A percentile compares a stretch with the other conserved stretches of the same genome.
Conservation (phyloP, 1,284 basidiomycete species). For the Veloboletus limbatus region DNA sequence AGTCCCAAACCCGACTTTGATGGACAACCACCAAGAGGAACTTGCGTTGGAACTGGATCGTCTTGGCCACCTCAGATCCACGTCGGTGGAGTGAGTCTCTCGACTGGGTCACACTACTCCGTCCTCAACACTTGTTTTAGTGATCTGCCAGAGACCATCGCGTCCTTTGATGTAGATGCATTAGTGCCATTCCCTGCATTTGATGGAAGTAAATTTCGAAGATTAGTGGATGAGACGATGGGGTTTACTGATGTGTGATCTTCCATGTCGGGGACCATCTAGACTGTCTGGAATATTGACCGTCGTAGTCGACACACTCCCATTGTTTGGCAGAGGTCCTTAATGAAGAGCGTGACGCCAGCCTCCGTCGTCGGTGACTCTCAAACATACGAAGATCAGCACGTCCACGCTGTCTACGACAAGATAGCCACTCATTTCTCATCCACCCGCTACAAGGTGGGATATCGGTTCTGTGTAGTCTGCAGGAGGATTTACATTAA, state of each 20-base stretch:
- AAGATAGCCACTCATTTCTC: slow-evolving; percentile 91
- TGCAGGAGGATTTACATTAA: slow-evolving; percentile 1
- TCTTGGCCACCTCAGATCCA: slow-evolving; percentile 64
- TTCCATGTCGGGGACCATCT: not conserved
- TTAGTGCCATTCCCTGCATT: slow-evolving; percentile 64
- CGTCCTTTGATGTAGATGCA: slow-evolving; percentile 42
- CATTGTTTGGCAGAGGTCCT: not conserved
- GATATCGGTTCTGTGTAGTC: slow-evolving; percentile 8
- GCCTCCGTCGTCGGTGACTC: slow-evolving; percentile 47
- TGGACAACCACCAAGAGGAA: slow-evolving; percentile 94
- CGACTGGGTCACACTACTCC: not conserved
- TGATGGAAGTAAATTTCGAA: slow-evolving; percentile 61
- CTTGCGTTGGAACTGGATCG: slow-evolving; percentile 70
- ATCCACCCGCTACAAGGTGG: slow-evolving; percentile 89
- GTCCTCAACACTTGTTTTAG: slow-evolving; percentile 37
- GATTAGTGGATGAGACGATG: slow-evolving; percentile 71
- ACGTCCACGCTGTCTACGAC: slow-evolving; percentile 88
- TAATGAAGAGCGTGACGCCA: slow-evolving; percentile 27
- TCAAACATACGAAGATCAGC: slow-evolving; percentile 62
- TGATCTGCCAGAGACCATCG: slow-evolving; percentile 51
- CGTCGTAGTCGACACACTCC: too few relatives aligned
- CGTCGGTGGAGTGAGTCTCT: slow-evolving; percentile 53
- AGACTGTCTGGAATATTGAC: not conserved
- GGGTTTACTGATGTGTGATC: slow-evolving; percentile 44
- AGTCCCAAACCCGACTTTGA: slow-evolving; percentile 84